Percentiles rank a stretch among this genome's conserved stretches.
Evolutionary conservation across 257 asterid species (phyloP).

Genomic region (Lantana camara): DNA sequence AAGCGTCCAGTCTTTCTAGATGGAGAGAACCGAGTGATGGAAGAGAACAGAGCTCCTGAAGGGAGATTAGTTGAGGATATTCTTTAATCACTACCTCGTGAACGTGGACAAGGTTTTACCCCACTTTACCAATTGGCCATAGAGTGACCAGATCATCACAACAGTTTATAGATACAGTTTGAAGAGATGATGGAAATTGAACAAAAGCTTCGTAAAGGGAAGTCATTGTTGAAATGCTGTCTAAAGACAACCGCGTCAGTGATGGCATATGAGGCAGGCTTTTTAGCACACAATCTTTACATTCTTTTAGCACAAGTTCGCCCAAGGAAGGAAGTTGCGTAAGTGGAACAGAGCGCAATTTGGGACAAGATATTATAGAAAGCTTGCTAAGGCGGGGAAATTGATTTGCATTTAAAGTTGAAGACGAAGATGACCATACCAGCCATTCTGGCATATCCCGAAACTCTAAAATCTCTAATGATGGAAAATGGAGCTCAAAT

Average conservation of each 20-base stretch:
- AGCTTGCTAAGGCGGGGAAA: constrained; percentile 23
- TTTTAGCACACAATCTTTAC: not conserved
- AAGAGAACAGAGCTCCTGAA: constrained; percentile 8
- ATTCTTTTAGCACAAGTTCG: constrained; percentile 4
- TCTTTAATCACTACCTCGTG: not conserved
- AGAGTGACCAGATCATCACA: constrained; percentile 19
- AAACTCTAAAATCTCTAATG: constrained; percentile 29
- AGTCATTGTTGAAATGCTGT: constrained; percentile 6
- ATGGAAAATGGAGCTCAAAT: constrained; percentile 13
- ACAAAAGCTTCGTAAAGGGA: not conserved
- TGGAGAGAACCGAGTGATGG: not conserved
- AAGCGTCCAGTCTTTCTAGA: not conserved
- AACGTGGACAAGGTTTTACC: constrained; percentile 6
- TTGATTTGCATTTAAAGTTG: not conserved
- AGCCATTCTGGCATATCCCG: constrained; percentile 35
- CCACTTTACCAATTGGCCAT: constrained; percentile 12
- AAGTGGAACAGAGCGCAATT: constrained; percentile 6
- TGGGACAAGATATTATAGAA: constrained; percentile 19
- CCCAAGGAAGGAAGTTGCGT: constrained; percentile 12
- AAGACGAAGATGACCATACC: constrained; percentile 23
- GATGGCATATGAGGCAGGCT: constrained; percentile 15
- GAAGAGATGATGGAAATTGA: constrained; percentile 22
- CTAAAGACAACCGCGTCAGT: constrained; percentile 1
- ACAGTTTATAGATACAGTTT: not conserved
- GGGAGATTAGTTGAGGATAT: constrained; percentile 19